Percentiles rank a stretch among this genome's conserved stretches.
Evolutionary conservation across 176 grass and related monocot genomes (phyloP).

Genomic region (Areca catechu): DNA sequence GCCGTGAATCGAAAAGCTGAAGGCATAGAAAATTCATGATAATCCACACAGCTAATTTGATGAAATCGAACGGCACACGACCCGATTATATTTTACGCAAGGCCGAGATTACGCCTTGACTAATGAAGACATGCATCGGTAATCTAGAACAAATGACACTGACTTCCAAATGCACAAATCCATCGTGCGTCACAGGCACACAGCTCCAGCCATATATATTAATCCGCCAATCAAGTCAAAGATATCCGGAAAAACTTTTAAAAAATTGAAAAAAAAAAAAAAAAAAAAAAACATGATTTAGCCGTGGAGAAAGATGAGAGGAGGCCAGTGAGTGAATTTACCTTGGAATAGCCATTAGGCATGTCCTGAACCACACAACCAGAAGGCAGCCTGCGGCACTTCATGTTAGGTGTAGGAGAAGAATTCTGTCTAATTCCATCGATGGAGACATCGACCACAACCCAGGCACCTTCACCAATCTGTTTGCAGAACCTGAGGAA

Average conservation of each 20-base stretch:
- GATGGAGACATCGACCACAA: slow-evolving; percentile 79
- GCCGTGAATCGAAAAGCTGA: slow-evolving; percentile 39
- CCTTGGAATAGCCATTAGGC: slow-evolving; percentile 80
- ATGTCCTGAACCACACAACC: slow-evolving; percentile 76
- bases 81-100: slow-evolving; percentile 25
- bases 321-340: slow-evolving; percentile 20
- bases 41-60: slow-evolving; percentile 18
- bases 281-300: too few species aligned
- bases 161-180: too few species aligned
- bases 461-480: slow-evolving; percentile 57
- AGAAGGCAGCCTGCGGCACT: slow-evolving; percentile 67
- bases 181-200: too few species aligned
- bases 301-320: background rate
- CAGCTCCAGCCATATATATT: too few species aligned
- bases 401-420: slow-evolving; percentile 24
- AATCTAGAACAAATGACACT: slow-evolving; percentile 3
- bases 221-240: too few species aligned
- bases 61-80: slow-evolving; percentile 27
- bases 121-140: slow-evolving; percentile 22
- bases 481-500: slow-evolving; percentile 90
- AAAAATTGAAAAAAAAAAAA: too few species aligned
- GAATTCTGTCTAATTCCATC: slow-evolving; percentile 50
- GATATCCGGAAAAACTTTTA: too few species aligned
- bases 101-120: slow-evolving; percentile 33
- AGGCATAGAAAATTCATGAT: slow-evolving; percentile 24